These are phyloP conservation scores for Epichloe gansuensis DNA, from an alignment of 2,329 filamentous ascomycete genomes.

Conservation along the genomic window DNA sequence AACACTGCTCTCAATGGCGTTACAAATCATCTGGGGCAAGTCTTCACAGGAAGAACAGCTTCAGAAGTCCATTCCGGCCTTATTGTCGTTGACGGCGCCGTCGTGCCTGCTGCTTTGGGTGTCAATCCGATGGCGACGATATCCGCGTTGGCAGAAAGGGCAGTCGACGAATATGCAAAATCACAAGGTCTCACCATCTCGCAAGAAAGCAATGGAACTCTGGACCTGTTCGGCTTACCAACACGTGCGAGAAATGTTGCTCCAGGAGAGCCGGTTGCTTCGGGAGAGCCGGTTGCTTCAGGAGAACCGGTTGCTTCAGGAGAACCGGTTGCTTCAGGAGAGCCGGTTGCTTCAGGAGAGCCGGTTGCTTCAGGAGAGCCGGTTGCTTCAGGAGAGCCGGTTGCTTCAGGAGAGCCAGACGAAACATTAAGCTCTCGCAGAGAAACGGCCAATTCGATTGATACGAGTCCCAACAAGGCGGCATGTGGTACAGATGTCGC, in stretches of 20 bases:
- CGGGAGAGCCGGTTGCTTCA: too few relatives aligned
- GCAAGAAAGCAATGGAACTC: conserved; percentile 29
- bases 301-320: too few relatives aligned
- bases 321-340: too few relatives aligned
- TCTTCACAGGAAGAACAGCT: conserved; percentile 39
- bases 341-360: too few relatives aligned
- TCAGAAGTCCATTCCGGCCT: conserved; percentile 42
- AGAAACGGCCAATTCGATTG: too few relatives aligned
- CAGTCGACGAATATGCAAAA: conserved; percentile 37
- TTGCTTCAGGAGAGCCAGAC: too few relatives aligned
- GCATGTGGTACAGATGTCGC: background rate
- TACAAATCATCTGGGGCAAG: conserved; percentile 46
- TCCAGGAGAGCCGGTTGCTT: background rate
- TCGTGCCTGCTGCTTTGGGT: conserved; percentile 48
- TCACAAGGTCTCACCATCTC: conserved; percentile 31
- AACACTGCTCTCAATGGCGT: conserved; percentile 44
- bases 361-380: too few relatives aligned
- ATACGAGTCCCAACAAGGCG: too few relatives aligned
- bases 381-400: too few relatives aligned
- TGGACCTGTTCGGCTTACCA: conserved; percentile 44
- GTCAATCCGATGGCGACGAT: conserved; percentile 60
- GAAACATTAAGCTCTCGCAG: too few relatives aligned
- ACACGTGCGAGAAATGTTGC: conserved; percentile 14
- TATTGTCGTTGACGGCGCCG: conserved; percentile 47
- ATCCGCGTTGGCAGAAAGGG: conserved; percentile 52